Percentiles rank a stretch among this genome's conserved stretches.
These are phyloP conservation scores for Spiraea crenata DNA, from an alignment of 331 rosid species.

Conservation along the genomic window DNA sequence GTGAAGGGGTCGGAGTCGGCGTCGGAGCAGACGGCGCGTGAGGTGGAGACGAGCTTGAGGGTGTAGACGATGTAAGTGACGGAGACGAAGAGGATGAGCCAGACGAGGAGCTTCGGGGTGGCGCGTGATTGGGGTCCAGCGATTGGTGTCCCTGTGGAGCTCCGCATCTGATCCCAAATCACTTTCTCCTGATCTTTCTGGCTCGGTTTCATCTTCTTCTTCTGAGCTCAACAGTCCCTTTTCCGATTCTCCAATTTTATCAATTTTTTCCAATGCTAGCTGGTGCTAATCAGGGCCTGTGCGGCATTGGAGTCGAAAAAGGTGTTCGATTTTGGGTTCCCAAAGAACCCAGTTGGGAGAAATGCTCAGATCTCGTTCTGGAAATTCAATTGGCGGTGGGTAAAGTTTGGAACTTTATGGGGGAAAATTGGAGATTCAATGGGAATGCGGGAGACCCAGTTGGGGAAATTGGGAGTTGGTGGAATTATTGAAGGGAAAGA, in stretches of 20 bases:
- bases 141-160: conserved; percentile 37
- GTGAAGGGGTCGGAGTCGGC: conserved; percentile 34
- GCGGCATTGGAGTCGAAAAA: background rate
- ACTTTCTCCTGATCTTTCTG: conserved; percentile 62
- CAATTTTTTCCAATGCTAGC: too few species aligned
- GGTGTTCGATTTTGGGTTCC: background rate
- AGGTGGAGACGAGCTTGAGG: conserved; percentile 57
- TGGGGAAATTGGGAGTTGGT: background rate
- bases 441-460: background rate
- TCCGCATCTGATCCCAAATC: conserved; percentile 54
- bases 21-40: conserved; percentile 44
- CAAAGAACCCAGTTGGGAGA: background rate
- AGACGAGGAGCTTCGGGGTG: conserved; percentile 56
- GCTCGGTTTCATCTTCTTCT: conserved; percentile 46
- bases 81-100: conserved; percentile 68
- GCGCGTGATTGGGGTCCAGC: conserved; percentile 34
- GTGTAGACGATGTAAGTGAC: conserved; percentile 69
- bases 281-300: background rate
- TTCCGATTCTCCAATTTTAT: background rate
- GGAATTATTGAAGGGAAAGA: background rate
- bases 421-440: background rate
- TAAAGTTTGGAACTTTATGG: background rate
- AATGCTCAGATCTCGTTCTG: background rate
- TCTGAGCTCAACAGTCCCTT: background rate
- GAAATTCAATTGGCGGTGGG: background rate